phyloP scores from a whole-genome alignment of 73 alveolate genomes.

The Symbiodinium natans region DNA sequence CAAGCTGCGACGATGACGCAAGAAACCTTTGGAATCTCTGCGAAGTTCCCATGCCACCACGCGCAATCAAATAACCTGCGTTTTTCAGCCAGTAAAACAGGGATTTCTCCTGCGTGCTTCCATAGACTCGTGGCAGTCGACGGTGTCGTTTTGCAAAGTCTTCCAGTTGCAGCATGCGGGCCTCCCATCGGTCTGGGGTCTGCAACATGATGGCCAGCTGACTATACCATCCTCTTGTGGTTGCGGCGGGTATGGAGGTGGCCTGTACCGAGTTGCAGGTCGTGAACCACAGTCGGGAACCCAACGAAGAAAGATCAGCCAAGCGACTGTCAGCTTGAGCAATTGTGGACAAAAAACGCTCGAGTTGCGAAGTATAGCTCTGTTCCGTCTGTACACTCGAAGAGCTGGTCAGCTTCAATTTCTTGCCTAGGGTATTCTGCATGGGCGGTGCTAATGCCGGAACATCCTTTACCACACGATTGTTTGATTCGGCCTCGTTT shows the following conservation, averaged over 20 bases:
- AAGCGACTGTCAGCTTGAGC: neutral
- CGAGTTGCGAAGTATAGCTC: neutral
- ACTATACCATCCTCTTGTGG: neutral
- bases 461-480: neutral
- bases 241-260: no score
- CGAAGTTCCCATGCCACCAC: neutral
- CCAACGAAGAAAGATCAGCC: neutral
- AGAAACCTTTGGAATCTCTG: neutral
- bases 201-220: neutral
- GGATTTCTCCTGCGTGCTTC: neutral
- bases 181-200: neutral
- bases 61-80: neutral
- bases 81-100: neutral
- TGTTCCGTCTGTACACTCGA: neutral
- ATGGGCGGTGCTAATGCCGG: neutral
- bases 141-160: neutral
- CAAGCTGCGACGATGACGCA: neutral
- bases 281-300: neutral
- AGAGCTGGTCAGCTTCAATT: neutral
- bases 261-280: neutral
- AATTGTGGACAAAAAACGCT: neutral
- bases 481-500: neutral
- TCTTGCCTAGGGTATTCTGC: neutral
- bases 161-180: neutral
- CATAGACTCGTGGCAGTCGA: neutral